phyloP scores from a whole-genome alignment of 2,329 filamentous ascomycete species.

The Leptosphaerulina australis region DNA sequence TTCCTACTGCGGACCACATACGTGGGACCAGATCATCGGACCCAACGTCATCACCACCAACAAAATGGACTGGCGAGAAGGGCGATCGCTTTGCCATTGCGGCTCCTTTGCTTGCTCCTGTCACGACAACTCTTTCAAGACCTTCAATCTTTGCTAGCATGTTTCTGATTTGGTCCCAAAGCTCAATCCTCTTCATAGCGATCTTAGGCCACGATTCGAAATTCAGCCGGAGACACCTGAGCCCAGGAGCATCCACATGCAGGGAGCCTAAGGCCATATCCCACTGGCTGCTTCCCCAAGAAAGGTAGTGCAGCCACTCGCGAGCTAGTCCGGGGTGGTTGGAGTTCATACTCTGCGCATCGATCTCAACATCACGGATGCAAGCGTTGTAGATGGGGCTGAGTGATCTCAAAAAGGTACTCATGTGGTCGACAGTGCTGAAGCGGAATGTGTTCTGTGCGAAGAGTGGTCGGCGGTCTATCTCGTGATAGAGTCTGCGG shows the following conservation, averaged over 20 bases:
- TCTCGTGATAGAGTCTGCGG: constrained; percentile 43
- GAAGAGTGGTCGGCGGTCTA: constrained; percentile 39
- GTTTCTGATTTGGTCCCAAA: constrained; percentile 43
- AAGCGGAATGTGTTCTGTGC: constrained; percentile 48
- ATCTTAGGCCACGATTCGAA: constrained; percentile 45
- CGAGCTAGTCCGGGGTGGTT: constrained; percentile 31
- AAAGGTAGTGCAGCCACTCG: constrained; percentile 48
- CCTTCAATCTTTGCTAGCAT: constrained; percentile 37
- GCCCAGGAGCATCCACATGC: constrained; percentile 33
- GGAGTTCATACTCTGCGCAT: constrained; percentile 39
- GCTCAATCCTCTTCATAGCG: constrained; percentile 34
- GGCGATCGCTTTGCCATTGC: constrained; percentile 41
- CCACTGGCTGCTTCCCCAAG: constrained; percentile 29
- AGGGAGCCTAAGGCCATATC: constrained; percentile 31
- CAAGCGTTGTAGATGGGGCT: constrained; percentile 25
- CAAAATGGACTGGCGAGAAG: constrained; percentile 47
- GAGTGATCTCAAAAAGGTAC: constrained; percentile 38
- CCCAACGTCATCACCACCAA: constrained; percentile 46
- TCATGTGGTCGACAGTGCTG: constrained; percentile 38
- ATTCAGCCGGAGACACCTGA: constrained; percentile 45
- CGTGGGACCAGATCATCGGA: constrained; percentile 40
- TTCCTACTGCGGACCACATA: constrained; percentile 41
- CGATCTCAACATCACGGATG: constrained; percentile 47
- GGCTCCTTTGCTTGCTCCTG: constrained; percentile 41
- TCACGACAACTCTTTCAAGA: constrained; percentile 42